Evolutionary conservation across 768 basidiomycete species (phyloP), one percentile per base, ranked within the genome.

Genomic region (Xerocomus brunneocitrinus): DNA sequence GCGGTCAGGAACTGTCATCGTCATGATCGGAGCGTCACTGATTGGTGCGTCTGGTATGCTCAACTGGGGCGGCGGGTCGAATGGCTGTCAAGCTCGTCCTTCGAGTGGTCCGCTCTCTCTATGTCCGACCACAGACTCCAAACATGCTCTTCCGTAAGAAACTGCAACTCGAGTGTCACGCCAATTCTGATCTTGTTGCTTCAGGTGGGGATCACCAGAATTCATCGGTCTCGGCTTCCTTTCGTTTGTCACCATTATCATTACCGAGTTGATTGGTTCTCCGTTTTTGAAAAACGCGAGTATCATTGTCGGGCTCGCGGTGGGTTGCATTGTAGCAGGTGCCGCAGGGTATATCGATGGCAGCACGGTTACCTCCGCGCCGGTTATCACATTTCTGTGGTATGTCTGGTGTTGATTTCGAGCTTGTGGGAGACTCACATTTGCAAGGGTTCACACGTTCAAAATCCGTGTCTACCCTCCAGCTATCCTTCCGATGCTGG

Each of bases 221-320:
- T 90, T 89, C 71, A 86, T 92, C 44, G 91, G 91, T 4, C 79
- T 95, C 25, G 91, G 91, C 0, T 93, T 95, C 76, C 75, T 93
- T 28, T 85, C 85, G 0, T 93, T 92, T 69, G 62, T 83, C 45
- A 76, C 80, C 9, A 91, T 91, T 60, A 79, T 92, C 60, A 65
- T 92, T 27, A 85, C 85, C 1, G 90, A 94, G 65, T 69, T 92
- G 19, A 89, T 91, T 58, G 91, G 91, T 7, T 85, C 84, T 4
- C 91, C 90, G 0, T 93, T 94, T 74, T 68, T 94, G 63, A 87
- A 87, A 71, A 91, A 91, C 60, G 78, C 82, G 50, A 84, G 83
- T 28, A 83, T 90, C 58, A 87, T 91, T 49, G 78, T 89, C 22
- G 87, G 89, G 0, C 73, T 91, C 16, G 75, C 76, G 8, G 81